Evolutionary conservation across 2,329 filamentous ascomycete genomes (phyloP).

Genomic region (Aspergillus ruber): DNA sequence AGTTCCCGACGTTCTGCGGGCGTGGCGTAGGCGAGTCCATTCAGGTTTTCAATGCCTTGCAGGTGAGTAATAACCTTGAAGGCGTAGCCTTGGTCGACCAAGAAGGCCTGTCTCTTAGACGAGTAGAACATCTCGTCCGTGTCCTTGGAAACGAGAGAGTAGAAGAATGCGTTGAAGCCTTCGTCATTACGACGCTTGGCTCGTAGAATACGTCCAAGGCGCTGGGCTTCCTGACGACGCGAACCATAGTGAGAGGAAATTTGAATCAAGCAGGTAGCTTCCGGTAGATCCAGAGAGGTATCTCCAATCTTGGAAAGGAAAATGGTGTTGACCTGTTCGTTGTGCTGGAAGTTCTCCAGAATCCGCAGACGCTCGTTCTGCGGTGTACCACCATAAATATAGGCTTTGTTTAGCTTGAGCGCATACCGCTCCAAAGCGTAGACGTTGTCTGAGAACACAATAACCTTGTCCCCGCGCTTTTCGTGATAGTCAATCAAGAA

Average conservation of each 20-base stretch:
- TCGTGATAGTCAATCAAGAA: slow-evolving; percentile 99
- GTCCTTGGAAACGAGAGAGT: slow-evolving; percentile 93
- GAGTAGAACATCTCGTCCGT: slow-evolving; percentile 98
- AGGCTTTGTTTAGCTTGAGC: slow-evolving; percentile 74
- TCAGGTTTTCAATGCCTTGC: slow-evolving; percentile 79
- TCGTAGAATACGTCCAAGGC: slow-evolving; percentile 84
- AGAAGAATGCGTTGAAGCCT: slow-evolving; percentile 98
- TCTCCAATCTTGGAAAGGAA: slow-evolving; percentile 98
- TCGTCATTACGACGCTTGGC: slow-evolving; percentile 96
- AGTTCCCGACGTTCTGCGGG: slow-evolving; percentile 76
- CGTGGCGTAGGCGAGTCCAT: slow-evolving; percentile 71
- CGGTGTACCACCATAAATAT: slow-evolving; percentile 82
- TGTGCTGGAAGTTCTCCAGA: slow-evolving; percentile 91
- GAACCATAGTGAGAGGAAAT: slow-evolving; percentile 98
- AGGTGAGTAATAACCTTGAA: slow-evolving; percentile 98
- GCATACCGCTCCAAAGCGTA: slow-evolving; percentile 86
- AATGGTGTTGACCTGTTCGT: slow-evolving; percentile 80
- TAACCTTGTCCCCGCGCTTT: slow-evolving; percentile 89
- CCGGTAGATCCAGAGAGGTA: slow-evolving; percentile 92
- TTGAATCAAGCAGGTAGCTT: slow-evolving; percentile 93
- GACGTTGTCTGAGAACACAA: slow-evolving; percentile 96
- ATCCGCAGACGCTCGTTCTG: slow-evolving; percentile 81
- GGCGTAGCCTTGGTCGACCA: slow-evolving; percentile 95
- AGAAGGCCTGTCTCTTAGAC: slow-evolving; percentile 89
- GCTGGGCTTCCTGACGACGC: slow-evolving; percentile 90